Evolutionary conservation across 2,329 filamentous ascomycete species (phyloP).

Genomic region (Penicillium sp.): DNA sequence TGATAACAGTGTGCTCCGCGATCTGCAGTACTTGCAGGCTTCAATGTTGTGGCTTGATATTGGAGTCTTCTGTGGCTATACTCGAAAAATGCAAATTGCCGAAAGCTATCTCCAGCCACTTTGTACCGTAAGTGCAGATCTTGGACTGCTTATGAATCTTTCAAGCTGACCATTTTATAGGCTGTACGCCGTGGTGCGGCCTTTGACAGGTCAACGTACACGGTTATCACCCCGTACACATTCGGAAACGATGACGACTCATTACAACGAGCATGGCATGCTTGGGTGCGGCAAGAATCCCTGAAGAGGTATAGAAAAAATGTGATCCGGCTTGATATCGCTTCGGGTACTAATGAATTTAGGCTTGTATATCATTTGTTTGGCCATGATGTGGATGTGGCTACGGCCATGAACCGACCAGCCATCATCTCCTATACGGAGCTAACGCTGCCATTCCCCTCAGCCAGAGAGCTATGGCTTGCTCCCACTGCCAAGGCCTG

Average conservation of each 20-base stretch:
- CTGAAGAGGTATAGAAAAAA: constrained; percentile 18
- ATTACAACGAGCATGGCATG: constrained; percentile 20
- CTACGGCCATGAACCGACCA: constrained; percentile 24
- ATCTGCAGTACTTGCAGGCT: constrained; percentile 26
- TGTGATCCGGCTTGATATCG: background rate
- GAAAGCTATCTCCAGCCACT: constrained; percentile 27
- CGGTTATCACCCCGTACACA: constrained; percentile 17
- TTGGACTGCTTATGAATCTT: too few relatives aligned
- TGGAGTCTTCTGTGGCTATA: constrained; percentile 25
- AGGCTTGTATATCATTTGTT: constrained; percentile 26
- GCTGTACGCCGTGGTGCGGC: constrained; percentile 21
- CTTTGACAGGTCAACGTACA: constrained; percentile 24
- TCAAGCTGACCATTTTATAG: background rate
- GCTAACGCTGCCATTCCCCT: constrained; percentile 21
- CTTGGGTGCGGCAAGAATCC: constrained; percentile 26
- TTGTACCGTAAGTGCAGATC: constrained; percentile 16
- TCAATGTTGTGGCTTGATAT: constrained; percentile 28
- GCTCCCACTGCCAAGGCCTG: constrained; percentile 19
- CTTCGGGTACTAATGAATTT: background rate
- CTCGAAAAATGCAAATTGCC: constrained; percentile 26
- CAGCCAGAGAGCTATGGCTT: constrained; percentile 25
- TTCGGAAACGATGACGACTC: constrained; percentile 20
- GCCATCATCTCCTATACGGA: constrained; percentile 25
- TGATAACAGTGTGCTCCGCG: constrained; percentile 25
- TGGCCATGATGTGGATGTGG: constrained; percentile 24